Percentiles rank a stretch among this genome's conserved stretches.
Evolutionary conservation across 1,139 yeast species (phyloP).

Genomic region (Magnusiomyces magnusii): DNA sequence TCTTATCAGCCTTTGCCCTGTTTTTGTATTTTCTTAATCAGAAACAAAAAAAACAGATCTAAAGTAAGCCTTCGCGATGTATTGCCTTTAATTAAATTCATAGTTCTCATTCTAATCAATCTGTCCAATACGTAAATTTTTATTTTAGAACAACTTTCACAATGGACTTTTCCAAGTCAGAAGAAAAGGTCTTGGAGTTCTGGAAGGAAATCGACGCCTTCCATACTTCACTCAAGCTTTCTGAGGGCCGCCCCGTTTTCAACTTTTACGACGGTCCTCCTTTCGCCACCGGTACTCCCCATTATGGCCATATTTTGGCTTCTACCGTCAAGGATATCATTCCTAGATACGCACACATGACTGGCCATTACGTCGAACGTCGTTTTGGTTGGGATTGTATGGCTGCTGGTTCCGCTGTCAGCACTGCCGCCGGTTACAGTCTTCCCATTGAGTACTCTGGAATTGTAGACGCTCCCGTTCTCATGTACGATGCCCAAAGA

Average conservation of each 20-base stretch:
- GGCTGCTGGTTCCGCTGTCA: neutral
- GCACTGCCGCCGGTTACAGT: neutral
- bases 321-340: conserved; percentile 96
- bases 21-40: too few relatives aligned
- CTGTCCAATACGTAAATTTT: too few relatives aligned
- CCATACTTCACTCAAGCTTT: conserved; percentile 73
- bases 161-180: conserved; percentile 75
- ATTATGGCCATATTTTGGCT: conserved; percentile 94
- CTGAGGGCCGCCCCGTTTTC: conserved; percentile 79
- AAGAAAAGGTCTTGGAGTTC: conserved; percentile 63
- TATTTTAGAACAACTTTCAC: neutral
- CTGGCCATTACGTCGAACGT: conserved; percentile 92
- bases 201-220: conserved; percentile 95
- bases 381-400: conserved; percentile 94
- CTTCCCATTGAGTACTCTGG: neutral
- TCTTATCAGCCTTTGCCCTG: too few relatives aligned
- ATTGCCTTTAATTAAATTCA: too few relatives aligned
- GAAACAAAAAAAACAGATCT: too few relatives aligned
- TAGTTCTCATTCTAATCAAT: too few relatives aligned
- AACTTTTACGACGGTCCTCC: conserved; percentile 99
- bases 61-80: too few relatives aligned
- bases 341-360: conserved; percentile 97
- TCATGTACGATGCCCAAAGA: neutral
- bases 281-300: conserved; percentile 98
- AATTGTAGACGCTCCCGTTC: neutral